Evolutionary conservation across 2,329 filamentous ascomycete genomes (phyloP).

Genomic region (Colletotrichum tabaci): DNA sequence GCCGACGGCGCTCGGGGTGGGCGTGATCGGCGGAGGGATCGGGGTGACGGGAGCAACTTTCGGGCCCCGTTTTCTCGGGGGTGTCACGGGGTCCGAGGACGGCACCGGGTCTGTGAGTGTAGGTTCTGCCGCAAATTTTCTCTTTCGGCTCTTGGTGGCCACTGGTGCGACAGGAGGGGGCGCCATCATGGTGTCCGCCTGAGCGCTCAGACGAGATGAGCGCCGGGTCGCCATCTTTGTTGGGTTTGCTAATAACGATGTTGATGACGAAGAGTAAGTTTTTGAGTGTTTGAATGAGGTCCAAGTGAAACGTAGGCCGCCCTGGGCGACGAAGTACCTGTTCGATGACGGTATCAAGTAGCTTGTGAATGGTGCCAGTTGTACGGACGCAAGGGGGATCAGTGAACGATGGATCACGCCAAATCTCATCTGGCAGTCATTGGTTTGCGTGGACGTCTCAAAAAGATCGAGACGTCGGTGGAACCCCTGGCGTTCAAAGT

Average conservation of each 20-base stretch:
- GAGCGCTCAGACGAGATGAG: constrained; percentile 59
- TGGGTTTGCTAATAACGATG: neutral
- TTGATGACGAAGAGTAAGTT: neutral
- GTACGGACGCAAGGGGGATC: neutral
- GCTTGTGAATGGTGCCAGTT: neutral
- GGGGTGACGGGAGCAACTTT: constrained; percentile 31
- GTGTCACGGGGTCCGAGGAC: constrained; percentile 48
- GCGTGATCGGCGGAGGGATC: constrained; percentile 58
- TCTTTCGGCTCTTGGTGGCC: constrained; percentile 50
- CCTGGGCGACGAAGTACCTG: neutral
- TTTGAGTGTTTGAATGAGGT: neutral
- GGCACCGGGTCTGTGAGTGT: constrained; percentile 40
- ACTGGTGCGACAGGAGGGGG: constrained; percentile 44
- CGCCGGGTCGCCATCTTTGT: constrained; percentile 49
- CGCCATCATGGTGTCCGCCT: constrained; percentile 42
- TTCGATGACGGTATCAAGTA: neutral
- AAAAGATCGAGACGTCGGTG: neutral
- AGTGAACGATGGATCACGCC: neutral
- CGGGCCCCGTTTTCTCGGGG: constrained; percentile 51
- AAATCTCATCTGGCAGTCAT: constrained; percentile 21
- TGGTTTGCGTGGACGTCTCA: neutral
- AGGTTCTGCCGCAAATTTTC: constrained; percentile 48
- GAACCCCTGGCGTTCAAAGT: neutral
- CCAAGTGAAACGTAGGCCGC: neutral
- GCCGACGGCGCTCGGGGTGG: constrained; percentile 61